Percentiles rank a stretch among this genome's conserved stretches.
phyloP scores from a whole-genome alignment of 2,329 filamentous ascomycete genomes.

The Orbilia oligospora region DNA sequence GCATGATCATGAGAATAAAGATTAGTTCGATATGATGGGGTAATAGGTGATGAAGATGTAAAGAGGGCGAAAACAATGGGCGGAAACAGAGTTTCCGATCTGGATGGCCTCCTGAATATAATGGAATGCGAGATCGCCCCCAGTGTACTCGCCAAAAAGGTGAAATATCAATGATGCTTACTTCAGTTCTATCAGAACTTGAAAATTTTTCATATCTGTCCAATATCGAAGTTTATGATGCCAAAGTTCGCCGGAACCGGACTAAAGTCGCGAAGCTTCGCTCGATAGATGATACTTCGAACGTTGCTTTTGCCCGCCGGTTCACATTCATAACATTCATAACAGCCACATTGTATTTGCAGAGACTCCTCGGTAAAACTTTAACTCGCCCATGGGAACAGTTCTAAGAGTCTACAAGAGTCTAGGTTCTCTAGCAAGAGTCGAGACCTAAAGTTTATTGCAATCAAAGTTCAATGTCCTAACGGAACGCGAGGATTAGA shows the following conservation, averaged over 20 bases:
- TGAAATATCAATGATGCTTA: too few relatives aligned
- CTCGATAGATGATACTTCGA: not conserved
- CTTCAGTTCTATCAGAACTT: too few relatives aligned
- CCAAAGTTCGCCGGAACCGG: constrained; percentile 51
- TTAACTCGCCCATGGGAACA: not conserved
- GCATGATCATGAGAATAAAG: not conserved
- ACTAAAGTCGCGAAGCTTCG: not conserved
- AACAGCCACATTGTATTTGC: too few relatives aligned
- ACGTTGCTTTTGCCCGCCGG: not conserved
- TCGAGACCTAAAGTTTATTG: constrained; percentile 30
- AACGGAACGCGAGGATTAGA: not conserved
- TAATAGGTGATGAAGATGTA: not conserved
- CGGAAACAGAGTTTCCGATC: constrained; percentile 39
- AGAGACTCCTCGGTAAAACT: too few relatives aligned
- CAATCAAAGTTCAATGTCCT: not conserved
- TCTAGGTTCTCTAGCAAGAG: not conserved
- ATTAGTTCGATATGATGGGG: not conserved
- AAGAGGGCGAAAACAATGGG: constrained; percentile 1
- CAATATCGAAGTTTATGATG: constrained; percentile 12
- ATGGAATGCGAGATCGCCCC: not conserved
- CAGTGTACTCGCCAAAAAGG: too few relatives aligned
- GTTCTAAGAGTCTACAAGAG: not conserved
- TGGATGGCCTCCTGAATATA: constrained; percentile 24
- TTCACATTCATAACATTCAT: not conserved
- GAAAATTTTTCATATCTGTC: constrained; percentile 9